Conservation (phyloP, 805 yeast genomes). For the Schizosaccharomyces lindneri region DNA sequence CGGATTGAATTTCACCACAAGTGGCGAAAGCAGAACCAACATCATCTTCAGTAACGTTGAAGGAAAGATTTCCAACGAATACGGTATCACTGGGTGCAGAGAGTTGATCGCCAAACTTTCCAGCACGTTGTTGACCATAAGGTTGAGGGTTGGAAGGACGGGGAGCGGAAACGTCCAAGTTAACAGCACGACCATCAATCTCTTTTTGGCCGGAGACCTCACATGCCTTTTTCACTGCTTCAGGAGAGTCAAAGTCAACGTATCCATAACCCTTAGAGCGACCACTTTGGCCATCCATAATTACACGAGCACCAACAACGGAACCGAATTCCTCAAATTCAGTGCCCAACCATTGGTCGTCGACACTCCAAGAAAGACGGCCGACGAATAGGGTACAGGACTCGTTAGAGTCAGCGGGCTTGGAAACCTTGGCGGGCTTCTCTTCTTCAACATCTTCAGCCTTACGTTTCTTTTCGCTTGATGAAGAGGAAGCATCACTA, state of each 20-base stretch:
- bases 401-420: slow-evolving; percentile 21
- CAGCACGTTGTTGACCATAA: slow-evolving; percentile 45
- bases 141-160: slow-evolving; percentile 30
- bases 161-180: slow-evolving; percentile 73
- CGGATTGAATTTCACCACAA: slow-evolving; percentile 63
- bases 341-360: slow-evolving; percentile 73
- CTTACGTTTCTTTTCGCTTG: slow-evolving; percentile 8
- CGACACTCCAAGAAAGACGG: slow-evolving; percentile 89
- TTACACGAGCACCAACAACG: slow-evolving; percentile 71
- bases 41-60: slow-evolving; percentile 62
- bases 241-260: slow-evolving; percentile 67
- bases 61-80: slow-evolving; percentile 87
- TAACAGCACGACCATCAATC: slow-evolving; percentile 90
- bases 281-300: slow-evolving; percentile 74
- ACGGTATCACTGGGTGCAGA: slow-evolving; percentile 87
- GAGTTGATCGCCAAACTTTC: slow-evolving; percentile 68
- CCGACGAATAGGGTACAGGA: slow-evolving; percentile 88
- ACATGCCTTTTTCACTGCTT: slow-evolving; percentile 67
- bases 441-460: slow-evolving; percentile 7
- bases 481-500: slow-evolving; percentile 9
- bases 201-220: slow-evolving; percentile 72
- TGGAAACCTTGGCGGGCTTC: slow-evolving; percentile 14
- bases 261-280: slow-evolving; percentile 72
- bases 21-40: slow-evolving; percentile 49
- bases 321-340: slow-evolving; percentile 72